These are phyloP conservation scores for Coccomyxa subellipsoidea DNA, from an alignment of 163 green algal species.

Conservation along the genomic window DNA sequence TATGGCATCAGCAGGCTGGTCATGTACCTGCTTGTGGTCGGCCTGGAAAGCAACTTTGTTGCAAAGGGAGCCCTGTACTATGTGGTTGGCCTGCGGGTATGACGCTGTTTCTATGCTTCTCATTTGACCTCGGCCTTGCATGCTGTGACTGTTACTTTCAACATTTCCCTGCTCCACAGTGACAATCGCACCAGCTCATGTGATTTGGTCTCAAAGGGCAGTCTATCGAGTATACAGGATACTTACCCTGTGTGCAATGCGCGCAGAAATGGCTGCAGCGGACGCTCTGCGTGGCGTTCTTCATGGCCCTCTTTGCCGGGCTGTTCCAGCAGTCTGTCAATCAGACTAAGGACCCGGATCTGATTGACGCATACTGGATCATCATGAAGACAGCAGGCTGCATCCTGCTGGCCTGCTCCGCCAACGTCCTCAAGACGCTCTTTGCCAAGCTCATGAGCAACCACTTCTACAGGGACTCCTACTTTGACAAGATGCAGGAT, in stretches of 20 bases:
- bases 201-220: too few species aligned
- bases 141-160: too few species aligned
- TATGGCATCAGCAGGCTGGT: constrained; percentile 16
- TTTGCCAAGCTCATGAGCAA: constrained; percentile 39
- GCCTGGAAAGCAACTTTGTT: constrained; percentile 39
- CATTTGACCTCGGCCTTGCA: too few species aligned
- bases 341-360: not conserved
- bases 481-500: constrained; percentile 52
- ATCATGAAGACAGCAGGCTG: constrained; percentile 25
- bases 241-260: too few species aligned
- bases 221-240: too few species aligned
- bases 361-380: constrained; percentile 8
- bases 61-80: constrained; percentile 45
- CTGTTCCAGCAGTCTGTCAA: constrained; percentile 17
- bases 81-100: constrained; percentile 39
- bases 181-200: too few species aligned
- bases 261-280: constrained; percentile 22
- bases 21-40: constrained; percentile 30
- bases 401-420: constrained; percentile 19
- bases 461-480: constrained; percentile 39
- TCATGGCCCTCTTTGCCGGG: constrained; percentile 21
- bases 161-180: too few species aligned
- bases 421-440: constrained; percentile 35
- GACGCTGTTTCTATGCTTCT: too few species aligned
- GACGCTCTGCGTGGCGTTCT: constrained; percentile 10